Evolutionary conservation across 176 grass and related monocot genomes (phyloP).

Genomic region (Tuctoria greenei): DNA sequence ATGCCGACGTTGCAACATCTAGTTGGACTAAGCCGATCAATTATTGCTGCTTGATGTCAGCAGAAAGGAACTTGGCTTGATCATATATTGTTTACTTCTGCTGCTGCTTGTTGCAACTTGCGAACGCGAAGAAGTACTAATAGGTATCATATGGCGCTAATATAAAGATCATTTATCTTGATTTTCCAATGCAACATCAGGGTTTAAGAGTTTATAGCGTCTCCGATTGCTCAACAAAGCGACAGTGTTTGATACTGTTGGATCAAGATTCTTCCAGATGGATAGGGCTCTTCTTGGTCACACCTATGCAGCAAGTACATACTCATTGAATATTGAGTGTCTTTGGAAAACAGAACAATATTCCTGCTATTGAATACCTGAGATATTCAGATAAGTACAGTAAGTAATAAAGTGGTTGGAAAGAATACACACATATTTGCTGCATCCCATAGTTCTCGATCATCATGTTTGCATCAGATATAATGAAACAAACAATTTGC

Average conservation of each 20-base stretch:
- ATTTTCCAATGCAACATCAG: constrained; percentile 14
- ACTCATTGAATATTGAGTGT: background rate
- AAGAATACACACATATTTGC: background rate
- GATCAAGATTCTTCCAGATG: background rate
- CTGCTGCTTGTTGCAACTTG: constrained; percentile 36
- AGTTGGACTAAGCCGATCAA: constrained; percentile 43
- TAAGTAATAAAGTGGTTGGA: background rate
- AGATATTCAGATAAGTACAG: constrained; percentile 4
- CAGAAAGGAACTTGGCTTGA: constrained; percentile 9
- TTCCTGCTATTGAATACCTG: background rate
- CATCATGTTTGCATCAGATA: constrained; percentile 4
- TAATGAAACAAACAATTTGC: constrained; percentile 16
- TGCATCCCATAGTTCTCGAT: constrained; percentile 23
- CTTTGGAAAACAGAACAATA: background rate
- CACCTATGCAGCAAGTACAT: constrained; percentile 14
- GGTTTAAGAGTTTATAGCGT: constrained; percentile 37
- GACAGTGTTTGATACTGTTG: constrained; percentile 38
- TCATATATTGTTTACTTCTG: constrained; percentile 19
- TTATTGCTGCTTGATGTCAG: constrained; percentile 47
- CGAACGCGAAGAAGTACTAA: background rate
- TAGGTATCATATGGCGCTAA: background rate
- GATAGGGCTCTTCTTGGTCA: constrained; percentile 15
- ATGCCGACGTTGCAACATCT: constrained; percentile 19
- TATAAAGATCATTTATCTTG: constrained; percentile 1
- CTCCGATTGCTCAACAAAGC: constrained; percentile 19